Evolutionary conservation across 352 stramenopile genomes (phyloP).

Genomic region (Phytopythium kandeliae): DNA sequence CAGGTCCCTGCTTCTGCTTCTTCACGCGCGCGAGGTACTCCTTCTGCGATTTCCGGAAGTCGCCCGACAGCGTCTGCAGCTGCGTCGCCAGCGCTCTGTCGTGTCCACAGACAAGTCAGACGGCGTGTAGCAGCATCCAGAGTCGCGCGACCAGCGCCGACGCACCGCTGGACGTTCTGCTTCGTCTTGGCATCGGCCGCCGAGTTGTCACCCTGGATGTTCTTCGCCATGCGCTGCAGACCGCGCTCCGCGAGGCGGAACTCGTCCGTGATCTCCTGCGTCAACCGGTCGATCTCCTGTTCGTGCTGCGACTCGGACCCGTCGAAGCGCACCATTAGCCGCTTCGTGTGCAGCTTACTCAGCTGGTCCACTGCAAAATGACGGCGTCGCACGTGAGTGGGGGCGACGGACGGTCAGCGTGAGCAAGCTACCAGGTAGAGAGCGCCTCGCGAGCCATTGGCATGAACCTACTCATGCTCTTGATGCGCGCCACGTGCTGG

Average conservation of each 20-base stretch:
- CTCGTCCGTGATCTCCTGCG: conserved; percentile 73
- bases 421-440: too few species aligned
- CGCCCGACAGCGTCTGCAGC: conserved; percentile 94
- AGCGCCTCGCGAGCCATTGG: too few species aligned
- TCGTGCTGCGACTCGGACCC: conserved; percentile 82
- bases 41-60: conserved; percentile 97
- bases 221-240: conserved; percentile 67
- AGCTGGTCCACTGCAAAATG: conserved; percentile 69
- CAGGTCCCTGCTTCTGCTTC: conserved; percentile 94
- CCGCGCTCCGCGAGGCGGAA: conserved; percentile 76
- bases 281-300: conserved; percentile 78
- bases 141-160: background rate
- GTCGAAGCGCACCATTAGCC: conserved; percentile 85
- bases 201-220: conserved; percentile 54
- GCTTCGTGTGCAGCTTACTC: conserved; percentile 77
- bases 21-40: conserved; percentile 97
- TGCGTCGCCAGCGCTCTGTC: conserved; percentile 91
- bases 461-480: conserved; percentile 71
- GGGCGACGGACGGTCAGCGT: too few species aligned
- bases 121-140: background rate
- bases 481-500: conserved; percentile 75
- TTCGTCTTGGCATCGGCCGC: conserved; percentile 77
- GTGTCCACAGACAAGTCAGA: background rate
- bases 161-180: conserved; percentile 78
- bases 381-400: background rate